Evolutionary conservation across 2,329 filamentous ascomycete genomes (phyloP).

Genomic region (Aureobasidium leucospermi): DNA sequence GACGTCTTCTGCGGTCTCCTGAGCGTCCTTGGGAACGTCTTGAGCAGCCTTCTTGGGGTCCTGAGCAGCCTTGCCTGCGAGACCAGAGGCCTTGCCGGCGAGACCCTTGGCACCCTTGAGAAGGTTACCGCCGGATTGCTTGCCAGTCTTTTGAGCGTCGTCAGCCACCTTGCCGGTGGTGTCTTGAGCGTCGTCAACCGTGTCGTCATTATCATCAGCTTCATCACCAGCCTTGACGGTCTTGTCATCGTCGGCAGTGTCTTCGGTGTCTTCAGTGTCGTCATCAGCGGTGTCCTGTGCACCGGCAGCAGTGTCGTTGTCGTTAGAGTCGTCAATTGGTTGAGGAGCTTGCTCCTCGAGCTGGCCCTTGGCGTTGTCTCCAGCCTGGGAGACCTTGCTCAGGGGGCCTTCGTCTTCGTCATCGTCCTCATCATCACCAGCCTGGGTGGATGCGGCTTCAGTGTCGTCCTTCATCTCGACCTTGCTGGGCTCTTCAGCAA

Average conservation of each 20-base stretch:
- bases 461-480: conserved; percentile 32
- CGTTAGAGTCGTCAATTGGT: conserved; percentile 37
- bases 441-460: conserved; percentile 20
- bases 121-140: conserved; percentile 32
- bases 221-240: conserved; percentile 34
- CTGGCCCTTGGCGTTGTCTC: conserved; percentile 36
- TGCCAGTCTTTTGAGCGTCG: conserved; percentile 24
- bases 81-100: conserved; percentile 39
- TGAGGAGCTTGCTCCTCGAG: conserved; percentile 40
- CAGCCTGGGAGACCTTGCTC: conserved; percentile 42
- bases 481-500: conserved; percentile 26
- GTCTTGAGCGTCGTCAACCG: conserved; percentile 20
- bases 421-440: conserved; percentile 28
- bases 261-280: conserved; percentile 26
- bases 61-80: conserved; percentile 36
- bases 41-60: conserved; percentile 30
- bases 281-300: conserved; percentile 39
- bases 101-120: conserved; percentile 39
- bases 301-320: conserved; percentile 30
- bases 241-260: conserved; percentile 35
- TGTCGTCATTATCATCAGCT: conserved; percentile 25
- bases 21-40: conserved; percentile 22
- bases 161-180: conserved; percentile 27
- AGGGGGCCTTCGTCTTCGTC: conserved; percentile 29
- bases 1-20: conserved; percentile 27